Conservation (phyloP, 1,139 yeast genomes). For the Eremothecium gossypii region DNA sequence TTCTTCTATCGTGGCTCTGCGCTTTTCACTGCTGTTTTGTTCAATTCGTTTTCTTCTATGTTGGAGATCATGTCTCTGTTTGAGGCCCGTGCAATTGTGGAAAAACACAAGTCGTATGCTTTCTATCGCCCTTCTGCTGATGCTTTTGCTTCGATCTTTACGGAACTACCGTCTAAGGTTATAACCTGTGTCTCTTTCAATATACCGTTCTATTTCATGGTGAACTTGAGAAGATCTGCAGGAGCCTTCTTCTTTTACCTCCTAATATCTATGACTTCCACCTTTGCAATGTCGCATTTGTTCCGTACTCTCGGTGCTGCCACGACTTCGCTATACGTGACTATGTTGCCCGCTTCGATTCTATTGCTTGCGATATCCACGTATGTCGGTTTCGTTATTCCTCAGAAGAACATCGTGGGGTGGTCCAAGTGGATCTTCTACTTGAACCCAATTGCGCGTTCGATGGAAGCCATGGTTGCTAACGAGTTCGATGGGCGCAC, state of each 20-base stretch:
- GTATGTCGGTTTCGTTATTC: conserved; percentile 60
- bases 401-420: conserved; percentile 48
- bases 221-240: conserved; percentile 45
- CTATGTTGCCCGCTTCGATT: conserved; percentile 55
- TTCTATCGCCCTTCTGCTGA: conserved; percentile 62
- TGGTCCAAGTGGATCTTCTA: conserved; percentile 67
- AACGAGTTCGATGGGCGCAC: conserved; percentile 46
- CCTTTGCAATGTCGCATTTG: conserved; percentile 50
- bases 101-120: conserved; percentile 59
- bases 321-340: conserved; percentile 43
- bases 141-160: conserved; percentile 49
- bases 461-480: conserved; percentile 50
- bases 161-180: conserved; percentile 51
- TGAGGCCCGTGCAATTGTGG: conserved; percentile 61
- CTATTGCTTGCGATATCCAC: conserved; percentile 44
- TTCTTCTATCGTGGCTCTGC: conserved; percentile 55
- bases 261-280: conserved; percentile 39
- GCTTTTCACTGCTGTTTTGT: conserved; percentile 58
- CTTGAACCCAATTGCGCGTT: conserved; percentile 52
- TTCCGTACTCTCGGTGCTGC: conserved; percentile 55
- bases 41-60: conserved; percentile 57
- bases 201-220: conserved; percentile 49
- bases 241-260: conserved; percentile 54
- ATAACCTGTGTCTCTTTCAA: conserved; percentile 44
- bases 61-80: conserved; percentile 53